phyloP scores from a whole-genome alignment of 2,329 filamentous ascomycete genomes.

The Neofusicoccum laricinum region DNA sequence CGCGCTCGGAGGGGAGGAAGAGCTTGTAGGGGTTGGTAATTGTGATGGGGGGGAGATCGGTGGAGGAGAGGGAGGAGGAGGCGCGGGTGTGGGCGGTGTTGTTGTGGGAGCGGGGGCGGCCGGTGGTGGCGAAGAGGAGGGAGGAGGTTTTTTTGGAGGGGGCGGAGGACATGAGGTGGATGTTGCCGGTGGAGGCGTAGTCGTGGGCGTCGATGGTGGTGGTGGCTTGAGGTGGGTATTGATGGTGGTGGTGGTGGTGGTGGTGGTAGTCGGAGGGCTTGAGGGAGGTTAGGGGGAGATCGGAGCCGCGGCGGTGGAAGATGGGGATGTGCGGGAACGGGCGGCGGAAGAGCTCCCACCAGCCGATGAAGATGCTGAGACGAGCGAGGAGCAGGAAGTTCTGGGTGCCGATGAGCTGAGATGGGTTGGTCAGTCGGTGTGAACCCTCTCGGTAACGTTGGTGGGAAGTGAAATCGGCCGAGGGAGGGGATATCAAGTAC shows the following conservation, averaged over 20 bases:
- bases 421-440: background rate
- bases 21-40: conserved; percentile 8
- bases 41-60: background rate
- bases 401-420: conserved; percentile 37
- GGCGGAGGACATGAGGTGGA: background rate
- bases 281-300: conserved; percentile 17
- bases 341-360: conserved; percentile 23
- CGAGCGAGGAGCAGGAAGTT: conserved; percentile 33
- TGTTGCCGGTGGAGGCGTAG: background rate
- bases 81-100: background rate
- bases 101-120: background rate
- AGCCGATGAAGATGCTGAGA: conserved; percentile 26
- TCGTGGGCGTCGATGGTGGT: background rate
- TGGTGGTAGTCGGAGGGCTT: conserved; percentile 13
- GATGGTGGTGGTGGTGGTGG: background rate
- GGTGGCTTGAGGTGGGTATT: background rate
- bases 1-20: conserved; percentile 7
- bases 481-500: conserved; percentile 13
- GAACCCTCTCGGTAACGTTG: background rate
- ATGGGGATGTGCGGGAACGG: conserved; percentile 16
- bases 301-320: background rate
- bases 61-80: background rate
- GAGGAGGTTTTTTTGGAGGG: background rate
- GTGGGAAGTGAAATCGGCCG: too few species aligned
- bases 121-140: background rate